Conservation (phyloP, 345 rosid genomes). For the Lagerstroemia speciosa region DNA sequence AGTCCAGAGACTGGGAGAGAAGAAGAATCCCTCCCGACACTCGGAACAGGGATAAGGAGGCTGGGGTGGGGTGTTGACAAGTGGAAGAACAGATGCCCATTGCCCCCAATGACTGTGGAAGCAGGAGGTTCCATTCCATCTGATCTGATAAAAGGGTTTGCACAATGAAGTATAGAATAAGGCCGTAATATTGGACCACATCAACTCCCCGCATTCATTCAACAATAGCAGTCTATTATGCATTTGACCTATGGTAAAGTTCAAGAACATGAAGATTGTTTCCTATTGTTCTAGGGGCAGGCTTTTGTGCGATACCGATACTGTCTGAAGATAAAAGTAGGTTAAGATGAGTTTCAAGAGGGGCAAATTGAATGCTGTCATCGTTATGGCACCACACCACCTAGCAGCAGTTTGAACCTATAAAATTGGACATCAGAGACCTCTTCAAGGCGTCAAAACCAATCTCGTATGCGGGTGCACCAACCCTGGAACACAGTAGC, state of each 20-base stretch:
- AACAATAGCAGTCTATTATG: not conserved
- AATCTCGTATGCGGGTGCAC: not conserved
- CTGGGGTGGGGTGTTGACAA: slow-evolving; percentile 2
- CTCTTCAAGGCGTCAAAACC: not conserved
- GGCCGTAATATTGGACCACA: not conserved
- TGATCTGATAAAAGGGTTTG: not conserved
- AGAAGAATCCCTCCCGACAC: not conserved
- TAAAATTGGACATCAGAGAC: not conserved
- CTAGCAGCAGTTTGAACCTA: not conserved
- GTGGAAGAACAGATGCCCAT: slow-evolving; percentile 2
- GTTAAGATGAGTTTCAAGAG: not conserved
- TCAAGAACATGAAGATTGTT: not conserved
- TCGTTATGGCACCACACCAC: not conserved
- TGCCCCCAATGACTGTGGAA: not conserved
- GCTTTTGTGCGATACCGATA: not conserved
- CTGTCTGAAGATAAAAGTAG: not conserved
- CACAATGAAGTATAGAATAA: not conserved
- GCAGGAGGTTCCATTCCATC: not conserved
- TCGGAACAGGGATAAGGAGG: not conserved
- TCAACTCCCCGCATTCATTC: not conserved
- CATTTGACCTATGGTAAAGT: not conserved
- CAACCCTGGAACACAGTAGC: not conserved
- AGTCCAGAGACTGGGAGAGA: not conserved
- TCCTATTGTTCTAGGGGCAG: not conserved
- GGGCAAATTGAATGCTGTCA: not conserved